Conservation (phyloP, 805 yeast genomes). For the Candida broadrunensis region DNA sequence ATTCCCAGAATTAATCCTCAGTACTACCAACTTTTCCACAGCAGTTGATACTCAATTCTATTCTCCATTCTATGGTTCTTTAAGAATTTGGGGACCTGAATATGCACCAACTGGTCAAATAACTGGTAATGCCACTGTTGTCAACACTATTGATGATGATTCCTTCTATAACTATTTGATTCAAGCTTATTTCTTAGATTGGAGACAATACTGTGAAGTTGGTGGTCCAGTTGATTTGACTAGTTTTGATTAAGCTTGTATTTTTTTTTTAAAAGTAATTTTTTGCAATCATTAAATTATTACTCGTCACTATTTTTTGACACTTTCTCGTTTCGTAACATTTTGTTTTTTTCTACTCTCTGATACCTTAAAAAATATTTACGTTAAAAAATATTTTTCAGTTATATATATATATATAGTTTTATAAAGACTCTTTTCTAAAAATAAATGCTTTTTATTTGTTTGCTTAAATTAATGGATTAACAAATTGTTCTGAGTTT, state of each 20-base stretch:
- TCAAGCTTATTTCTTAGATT: slow-evolving; percentile 31
- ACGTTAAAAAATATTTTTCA: too few relatives aligned
- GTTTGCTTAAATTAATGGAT: too few relatives aligned
- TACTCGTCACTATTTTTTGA: too few relatives aligned
- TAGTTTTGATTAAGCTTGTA: not conserved
- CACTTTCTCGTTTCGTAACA: too few relatives aligned
- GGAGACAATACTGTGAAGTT: slow-evolving; percentile 33
- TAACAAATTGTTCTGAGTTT: too few relatives aligned
- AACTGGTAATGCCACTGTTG: slow-evolving; percentile 35
- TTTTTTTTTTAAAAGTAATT: too few relatives aligned
- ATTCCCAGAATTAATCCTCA: slow-evolving; percentile 30
- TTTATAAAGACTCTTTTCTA: too few relatives aligned
- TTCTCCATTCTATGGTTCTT: slow-evolving; percentile 41
- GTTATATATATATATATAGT: too few relatives aligned
- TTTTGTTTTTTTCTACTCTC: too few relatives aligned
- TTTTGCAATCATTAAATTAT: too few relatives aligned
- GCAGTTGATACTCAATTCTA: slow-evolving; percentile 39
- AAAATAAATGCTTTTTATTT: too few relatives aligned
- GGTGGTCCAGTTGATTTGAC: slow-evolving; percentile 7
- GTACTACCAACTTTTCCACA: slow-evolving; percentile 24
- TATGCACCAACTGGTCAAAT: slow-evolving; percentile 32
- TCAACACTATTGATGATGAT: slow-evolving; percentile 27
- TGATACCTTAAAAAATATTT: too few relatives aligned
- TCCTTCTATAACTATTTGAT: slow-evolving; percentile 26
- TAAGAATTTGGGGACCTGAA: slow-evolving; percentile 36